A percentile compares a stretch with the other conserved stretches of the same genome.
Conservation (phyloP, 2,329 filamentous ascomycete genomes). For the Aspergillus candidus region DNA sequence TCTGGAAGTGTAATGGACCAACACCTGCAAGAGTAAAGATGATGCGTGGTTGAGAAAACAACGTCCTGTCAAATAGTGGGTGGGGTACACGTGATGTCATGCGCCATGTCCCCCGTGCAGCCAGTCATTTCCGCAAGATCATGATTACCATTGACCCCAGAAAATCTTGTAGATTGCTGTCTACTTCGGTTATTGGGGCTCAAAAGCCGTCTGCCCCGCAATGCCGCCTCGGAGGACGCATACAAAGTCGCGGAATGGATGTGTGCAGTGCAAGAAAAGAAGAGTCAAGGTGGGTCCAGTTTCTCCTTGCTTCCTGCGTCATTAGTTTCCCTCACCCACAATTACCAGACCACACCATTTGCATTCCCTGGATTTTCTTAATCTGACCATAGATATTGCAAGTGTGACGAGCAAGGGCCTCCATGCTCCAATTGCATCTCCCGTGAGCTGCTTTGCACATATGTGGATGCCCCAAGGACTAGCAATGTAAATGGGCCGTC, state of each 20-base stretch:
- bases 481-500: constrained; percentile 8
- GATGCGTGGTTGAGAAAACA: too few species aligned
- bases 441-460: constrained; percentile 29
- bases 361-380: background rate
- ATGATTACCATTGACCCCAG: too few species aligned
- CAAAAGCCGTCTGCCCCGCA: too few species aligned
- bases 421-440: constrained; percentile 35
- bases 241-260: constrained; percentile 40
- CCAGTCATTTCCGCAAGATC: too few species aligned
- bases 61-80: too few species aligned
- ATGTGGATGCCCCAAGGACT: constrained; percentile 17
- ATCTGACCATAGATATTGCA: constrained; percentile 7
- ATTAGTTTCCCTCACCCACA: background rate
- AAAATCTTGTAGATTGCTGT: too few species aligned
- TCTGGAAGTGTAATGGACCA: too few species aligned
- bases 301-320: background rate
- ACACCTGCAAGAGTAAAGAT: too few species aligned
- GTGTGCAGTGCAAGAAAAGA: constrained; percentile 36
- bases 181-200: too few species aligned
- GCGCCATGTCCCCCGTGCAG: too few species aligned
- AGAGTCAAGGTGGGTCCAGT: constrained; percentile 34
- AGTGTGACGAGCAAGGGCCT: constrained; percentile 38
- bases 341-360: too few species aligned
- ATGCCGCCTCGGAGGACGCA: constrained; percentile 38
- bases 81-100: too few species aligned